Percentiles rank a stretch among this genome's conserved stretches.
These are phyloP conservation scores for Metarhizium humberi DNA, from an alignment of 2,329 filamentous ascomycete species.

Conservation along the genomic window DNA sequence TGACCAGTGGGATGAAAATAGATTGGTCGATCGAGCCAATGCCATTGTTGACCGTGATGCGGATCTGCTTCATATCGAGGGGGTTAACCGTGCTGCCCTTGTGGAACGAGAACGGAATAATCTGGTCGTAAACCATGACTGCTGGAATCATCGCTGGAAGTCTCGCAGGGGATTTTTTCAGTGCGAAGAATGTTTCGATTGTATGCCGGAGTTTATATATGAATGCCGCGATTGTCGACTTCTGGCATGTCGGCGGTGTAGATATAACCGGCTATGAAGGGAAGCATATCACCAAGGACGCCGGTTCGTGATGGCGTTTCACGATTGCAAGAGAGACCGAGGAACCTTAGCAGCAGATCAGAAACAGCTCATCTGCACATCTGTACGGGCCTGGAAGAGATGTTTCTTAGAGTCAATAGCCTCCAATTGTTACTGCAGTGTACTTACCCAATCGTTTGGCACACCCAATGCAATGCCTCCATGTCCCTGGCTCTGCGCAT, in stretches of 20 bases:
- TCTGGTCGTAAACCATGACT: slow-evolving; percentile 1
- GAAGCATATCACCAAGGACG: not conserved
- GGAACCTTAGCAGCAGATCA: no score
- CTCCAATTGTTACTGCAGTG: no score
- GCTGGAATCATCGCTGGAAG: not conserved
- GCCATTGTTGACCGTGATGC: not conserved
- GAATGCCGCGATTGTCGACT: slow-evolving; percentile 35
- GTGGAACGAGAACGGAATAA: not conserved
- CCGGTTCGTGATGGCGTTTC: no score
- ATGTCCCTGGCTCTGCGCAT: no score
- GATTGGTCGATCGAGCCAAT: not conserved
- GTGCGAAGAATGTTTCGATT: slow-evolving; percentile 6
- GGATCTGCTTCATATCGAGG: not conserved
- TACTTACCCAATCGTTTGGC: no score
- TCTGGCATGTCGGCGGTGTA: slow-evolving; percentile 34
- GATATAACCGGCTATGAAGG: slow-evolving; percentile 5
- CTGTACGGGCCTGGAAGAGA: no score
- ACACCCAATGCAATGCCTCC: no score
- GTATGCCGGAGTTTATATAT: slow-evolving; percentile 31
- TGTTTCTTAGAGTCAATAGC: no score
- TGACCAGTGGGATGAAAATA: slow-evolving; percentile 25
- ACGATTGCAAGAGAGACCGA: no score
- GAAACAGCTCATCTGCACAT: no score
- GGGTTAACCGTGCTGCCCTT: not conserved
- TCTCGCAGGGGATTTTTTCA: not conserved